Evolutionary conservation across 2,329 filamentous ascomycete genomes (phyloP).

Genomic region (Diplodia scrobiculata): DNA sequence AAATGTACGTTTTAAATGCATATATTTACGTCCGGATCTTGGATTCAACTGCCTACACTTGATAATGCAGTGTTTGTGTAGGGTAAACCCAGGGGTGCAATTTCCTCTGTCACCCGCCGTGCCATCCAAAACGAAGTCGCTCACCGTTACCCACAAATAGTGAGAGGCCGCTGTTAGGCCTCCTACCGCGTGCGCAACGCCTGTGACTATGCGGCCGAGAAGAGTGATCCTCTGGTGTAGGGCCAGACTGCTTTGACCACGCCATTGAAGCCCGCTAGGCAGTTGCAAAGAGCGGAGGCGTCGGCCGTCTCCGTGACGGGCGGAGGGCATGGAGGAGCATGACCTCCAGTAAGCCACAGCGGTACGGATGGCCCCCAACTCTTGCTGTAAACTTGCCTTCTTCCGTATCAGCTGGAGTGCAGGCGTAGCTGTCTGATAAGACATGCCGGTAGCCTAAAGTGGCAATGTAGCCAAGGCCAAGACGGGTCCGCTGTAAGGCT

Average conservation of each 20-base stretch:
- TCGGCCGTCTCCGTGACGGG: background rate
- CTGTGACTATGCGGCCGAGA: background rate
- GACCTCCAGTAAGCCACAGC: slow-evolving; percentile 18
- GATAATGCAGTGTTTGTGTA: too few species aligned
- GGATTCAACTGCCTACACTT: too few species aligned
- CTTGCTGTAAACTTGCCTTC: background rate
- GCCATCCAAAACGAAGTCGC: background rate
- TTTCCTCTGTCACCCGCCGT: too few species aligned
- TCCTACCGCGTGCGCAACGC: background rate
- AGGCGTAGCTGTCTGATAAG: slow-evolving; percentile 2
- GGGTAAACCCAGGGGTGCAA: too few species aligned
- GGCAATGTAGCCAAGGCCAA: slow-evolving; percentile 18
- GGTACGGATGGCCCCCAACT: background rate
- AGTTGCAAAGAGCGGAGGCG: background rate
- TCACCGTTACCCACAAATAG: background rate
- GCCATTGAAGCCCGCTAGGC: background rate
- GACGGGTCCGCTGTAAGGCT: background rate
- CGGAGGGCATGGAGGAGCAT: background rate
- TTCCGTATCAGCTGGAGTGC: background rate
- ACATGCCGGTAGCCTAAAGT: background rate
- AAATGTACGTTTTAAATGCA: too few species aligned
- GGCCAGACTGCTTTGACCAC: background rate
- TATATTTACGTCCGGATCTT: too few species aligned
- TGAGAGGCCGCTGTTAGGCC: too few species aligned
- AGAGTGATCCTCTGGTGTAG: background rate